Base-by-base conservation (phyloP, 345 rosid species). In the Kernera saxatilis region DNA sequence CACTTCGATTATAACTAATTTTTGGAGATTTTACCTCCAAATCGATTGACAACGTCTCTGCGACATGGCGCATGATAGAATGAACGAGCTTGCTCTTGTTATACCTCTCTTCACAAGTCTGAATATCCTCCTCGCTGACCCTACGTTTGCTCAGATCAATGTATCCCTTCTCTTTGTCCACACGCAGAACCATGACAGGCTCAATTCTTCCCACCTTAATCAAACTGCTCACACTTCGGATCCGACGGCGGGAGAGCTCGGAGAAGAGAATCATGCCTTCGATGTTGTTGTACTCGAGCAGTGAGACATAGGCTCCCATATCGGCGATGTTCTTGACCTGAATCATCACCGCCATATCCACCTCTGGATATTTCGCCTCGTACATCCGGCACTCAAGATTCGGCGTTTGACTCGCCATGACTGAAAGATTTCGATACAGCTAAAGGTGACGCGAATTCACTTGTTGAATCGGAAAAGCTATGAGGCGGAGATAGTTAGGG, bases 71-170 rank as follows among this genome's bases (percentile, higher is more conserved):
- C 96, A 94, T 91, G 69, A 94, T 94, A 59, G 97, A 94, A 77
- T 94, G 99, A 1, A 94, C 99, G 27, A 94, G 98, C 85, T 94
- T 94, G 81, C 99, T 94, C 91, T 94, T 94, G 68, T 91, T 94
- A 71, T 88, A 91, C 83, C 97, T 83, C 85, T 94, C 99, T 72
- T 94, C 99, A 61, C 99, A 91, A 43, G 92, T 78, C 73, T 87
- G 93, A 60, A 88, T 91, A 77, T 94, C 98, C 76, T 94, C 99
- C 52, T 91, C 98, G 35, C 96, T 86, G 29, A 94, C 99, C 59
- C 98, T 86, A 40, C 99, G 78, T 80, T 91, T 91, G 65, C 99
- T 94, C 83, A 94, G 81, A 76, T 94, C 99, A 69, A 94, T 94
- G 79, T 94, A 94, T 0, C 99, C 99, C 41, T 88, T 94, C 70